Evolutionary conservation across 2,329 filamentous ascomycete genomes (phyloP).

Genomic region (Botryosphaeria dothidea): DNA sequence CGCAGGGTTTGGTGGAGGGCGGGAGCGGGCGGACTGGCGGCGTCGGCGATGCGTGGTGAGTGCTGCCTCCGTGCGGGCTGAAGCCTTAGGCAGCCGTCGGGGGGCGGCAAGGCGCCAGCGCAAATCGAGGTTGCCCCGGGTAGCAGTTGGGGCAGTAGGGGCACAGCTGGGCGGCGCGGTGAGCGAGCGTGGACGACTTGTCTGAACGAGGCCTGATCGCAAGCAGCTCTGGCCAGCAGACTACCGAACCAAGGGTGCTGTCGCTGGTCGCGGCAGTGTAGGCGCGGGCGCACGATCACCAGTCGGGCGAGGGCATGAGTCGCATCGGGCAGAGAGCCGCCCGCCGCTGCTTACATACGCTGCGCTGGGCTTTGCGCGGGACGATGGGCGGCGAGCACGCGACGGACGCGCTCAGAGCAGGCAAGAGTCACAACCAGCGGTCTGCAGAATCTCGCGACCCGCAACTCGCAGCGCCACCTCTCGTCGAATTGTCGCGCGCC

Average conservation of each 20-base stretch:
- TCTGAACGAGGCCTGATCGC: not conserved
- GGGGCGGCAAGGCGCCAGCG: not conserved
- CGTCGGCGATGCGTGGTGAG: not conserved
- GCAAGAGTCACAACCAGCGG: constrained; percentile 5
- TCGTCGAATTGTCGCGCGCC: not conserved
- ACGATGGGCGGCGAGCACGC: constrained; percentile 12
- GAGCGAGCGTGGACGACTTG: not conserved
- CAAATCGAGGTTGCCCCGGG: not conserved
- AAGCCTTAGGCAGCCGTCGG: not conserved
- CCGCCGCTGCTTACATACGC: not conserved
- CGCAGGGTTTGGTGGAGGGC: constrained; percentile 3
- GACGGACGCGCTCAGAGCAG: not conserved
- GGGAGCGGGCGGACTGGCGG: constrained; percentile 11
- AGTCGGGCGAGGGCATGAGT: constrained; percentile 13
- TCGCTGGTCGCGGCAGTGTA: not conserved
- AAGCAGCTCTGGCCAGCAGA: not conserved
- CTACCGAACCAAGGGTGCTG: not conserved
- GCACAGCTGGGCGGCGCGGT: not conserved
- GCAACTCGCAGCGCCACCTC: not conserved
- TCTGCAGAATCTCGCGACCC: constrained; percentile 3
- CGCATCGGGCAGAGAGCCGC: constrained; percentile 11
- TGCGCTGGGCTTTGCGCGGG: constrained; percentile 4
- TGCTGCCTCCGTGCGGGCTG: constrained; percentile 1
- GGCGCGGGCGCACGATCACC: constrained; percentile 6
- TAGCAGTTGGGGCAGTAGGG: not conserved